phyloP scores from a whole-genome alignment of 2,329 filamentous ascomycete genomes.

The Westerdykella sp. region DNA sequence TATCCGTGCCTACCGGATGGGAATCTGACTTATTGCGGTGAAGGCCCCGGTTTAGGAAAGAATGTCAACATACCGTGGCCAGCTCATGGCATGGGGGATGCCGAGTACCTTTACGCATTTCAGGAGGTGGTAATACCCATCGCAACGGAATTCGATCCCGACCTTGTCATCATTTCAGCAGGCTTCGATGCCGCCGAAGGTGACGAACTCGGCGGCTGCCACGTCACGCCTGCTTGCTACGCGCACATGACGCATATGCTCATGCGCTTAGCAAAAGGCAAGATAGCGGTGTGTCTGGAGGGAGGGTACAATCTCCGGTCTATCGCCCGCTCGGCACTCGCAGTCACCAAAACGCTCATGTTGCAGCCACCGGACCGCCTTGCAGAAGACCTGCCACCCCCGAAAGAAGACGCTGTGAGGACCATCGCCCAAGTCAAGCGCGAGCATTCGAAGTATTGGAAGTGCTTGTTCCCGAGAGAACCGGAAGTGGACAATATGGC shows the following conservation, averaged over 20 bases:
- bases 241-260: constrained; percentile 99
- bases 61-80: constrained; percentile 68
- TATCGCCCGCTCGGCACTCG: constrained; percentile 86
- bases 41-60: constrained; percentile 52
- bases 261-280: constrained; percentile 86
- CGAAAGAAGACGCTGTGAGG: constrained; percentile 46
- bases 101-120: constrained; percentile 94
- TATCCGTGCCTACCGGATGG: constrained; percentile 65
- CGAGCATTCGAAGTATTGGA: constrained; percentile 68
- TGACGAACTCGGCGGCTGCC: constrained; percentile 87
- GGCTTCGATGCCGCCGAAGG: constrained; percentile 95
- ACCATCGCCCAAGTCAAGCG: constrained; percentile 53
- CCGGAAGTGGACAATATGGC: constrained; percentile 25
- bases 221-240: constrained; percentile 85
- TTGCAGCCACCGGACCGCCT: constrained; percentile 75
- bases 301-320: constrained; percentile 92
- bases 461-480: constrained; percentile 70
- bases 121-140: constrained; percentile 96
- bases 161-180: constrained; percentile 89
- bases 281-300: constrained; percentile 86
- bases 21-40: constrained; percentile 54
- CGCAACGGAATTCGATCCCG: constrained; percentile 84
- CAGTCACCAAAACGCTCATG: constrained; percentile 90
- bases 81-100: constrained; percentile 77
- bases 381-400: constrained; percentile 40